These are phyloP conservation scores for Pezicula neosporulosa DNA, from an alignment of 2,329 filamentous ascomycete species.

Conservation along the genomic window DNA sequence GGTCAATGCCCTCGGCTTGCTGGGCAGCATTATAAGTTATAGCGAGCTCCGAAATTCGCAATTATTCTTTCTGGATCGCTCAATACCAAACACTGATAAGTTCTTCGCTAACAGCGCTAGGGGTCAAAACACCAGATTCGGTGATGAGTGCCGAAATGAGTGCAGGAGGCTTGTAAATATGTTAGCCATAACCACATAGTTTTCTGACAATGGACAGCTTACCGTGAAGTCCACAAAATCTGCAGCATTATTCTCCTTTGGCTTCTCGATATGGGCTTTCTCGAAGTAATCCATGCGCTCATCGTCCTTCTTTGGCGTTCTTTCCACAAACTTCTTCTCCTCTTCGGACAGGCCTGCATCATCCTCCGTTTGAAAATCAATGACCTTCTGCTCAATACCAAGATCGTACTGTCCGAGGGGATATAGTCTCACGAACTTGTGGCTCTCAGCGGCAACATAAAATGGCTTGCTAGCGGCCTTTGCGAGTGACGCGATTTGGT, in stretches of 20 bases:
- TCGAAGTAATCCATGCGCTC: slow-evolving; percentile 24
- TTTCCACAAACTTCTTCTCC: slow-evolving; percentile 16
- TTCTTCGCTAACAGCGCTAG: slow-evolving; percentile 67
- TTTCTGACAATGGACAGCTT: slow-evolving; percentile 20
- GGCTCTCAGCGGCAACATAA: slow-evolving; percentile 90
- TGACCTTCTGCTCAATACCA: slow-evolving; percentile 73
- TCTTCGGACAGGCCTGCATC: slow-evolving; percentile 38
- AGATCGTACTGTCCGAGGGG: slow-evolving; percentile 79
- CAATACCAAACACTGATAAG: slow-evolving; percentile 45
- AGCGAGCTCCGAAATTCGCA: too few relatives aligned
- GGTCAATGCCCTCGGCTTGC: too few relatives aligned
- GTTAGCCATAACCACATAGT: slow-evolving; percentile 20
- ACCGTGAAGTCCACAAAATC: slow-evolving; percentile 69
- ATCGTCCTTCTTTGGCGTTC: slow-evolving; percentile 13
- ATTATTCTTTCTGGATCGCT: not conserved
- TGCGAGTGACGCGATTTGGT: slow-evolving; percentile 81
- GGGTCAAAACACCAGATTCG: slow-evolving; percentile 68
- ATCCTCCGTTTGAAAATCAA: slow-evolving; percentile 66
- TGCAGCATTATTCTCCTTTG: slow-evolving; percentile 28
- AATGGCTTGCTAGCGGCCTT: slow-evolving; percentile 66
- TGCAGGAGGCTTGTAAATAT: slow-evolving; percentile 51
- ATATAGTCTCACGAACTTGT: slow-evolving; percentile 92
- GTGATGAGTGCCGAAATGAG: slow-evolving; percentile 73
- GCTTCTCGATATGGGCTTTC: slow-evolving; percentile 6
- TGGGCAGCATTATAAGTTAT: too few relatives aligned